Percentiles rank a stretch among this genome's conserved stretches.
Evolutionary conservation across 2,329 filamentous ascomycete species (phyloP).

Genomic region (Thielaviopsis populi): DNA sequence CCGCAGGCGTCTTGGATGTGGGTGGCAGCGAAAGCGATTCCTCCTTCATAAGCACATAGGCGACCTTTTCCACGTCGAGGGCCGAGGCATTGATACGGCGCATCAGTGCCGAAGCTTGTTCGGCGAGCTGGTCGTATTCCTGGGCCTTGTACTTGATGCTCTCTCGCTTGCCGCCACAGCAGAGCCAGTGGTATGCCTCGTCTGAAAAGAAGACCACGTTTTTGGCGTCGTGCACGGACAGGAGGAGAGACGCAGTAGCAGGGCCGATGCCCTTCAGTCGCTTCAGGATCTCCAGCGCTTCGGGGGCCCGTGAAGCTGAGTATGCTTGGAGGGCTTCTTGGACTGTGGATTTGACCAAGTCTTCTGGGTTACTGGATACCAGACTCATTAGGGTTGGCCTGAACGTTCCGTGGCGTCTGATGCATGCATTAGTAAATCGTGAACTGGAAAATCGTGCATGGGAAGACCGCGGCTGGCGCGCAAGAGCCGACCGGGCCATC

Average conservation of each 20-base stretch:
- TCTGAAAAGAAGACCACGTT: constrained; percentile 63
- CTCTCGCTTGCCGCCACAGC: constrained; percentile 34
- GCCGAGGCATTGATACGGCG: constrained; percentile 39
- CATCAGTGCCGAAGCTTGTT: constrained; percentile 29
- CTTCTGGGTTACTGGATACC: constrained; percentile 42
- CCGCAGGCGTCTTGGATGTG: background rate
- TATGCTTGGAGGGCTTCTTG: constrained; percentile 36
- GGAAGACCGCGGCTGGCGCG: too few species aligned
- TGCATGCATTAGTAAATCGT: background rate
- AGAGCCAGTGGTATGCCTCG: constrained; percentile 60
- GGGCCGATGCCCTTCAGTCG: constrained; percentile 62
- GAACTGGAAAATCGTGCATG: background rate
- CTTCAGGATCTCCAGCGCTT: constrained; percentile 40
- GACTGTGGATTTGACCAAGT: constrained; percentile 34
- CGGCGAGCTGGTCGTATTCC: constrained; percentile 48
- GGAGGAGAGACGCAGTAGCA: constrained; percentile 60
- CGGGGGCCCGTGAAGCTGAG: constrained; percentile 25
- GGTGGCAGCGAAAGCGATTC: background rate
- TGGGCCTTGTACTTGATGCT: constrained; percentile 54
- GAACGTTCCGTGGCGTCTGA: constrained; percentile 45
- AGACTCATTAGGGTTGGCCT: constrained; percentile 46
- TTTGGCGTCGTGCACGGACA: constrained; percentile 47
- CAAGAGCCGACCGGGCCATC: too few species aligned
- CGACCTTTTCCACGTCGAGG: constrained; percentile 53
- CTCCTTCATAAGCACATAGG: constrained; percentile 36